These are phyloP conservation scores for Stemphylium lycopersici DNA, from an alignment of 2,329 filamentous ascomycete genomes.

Conservation along the genomic window DNA sequence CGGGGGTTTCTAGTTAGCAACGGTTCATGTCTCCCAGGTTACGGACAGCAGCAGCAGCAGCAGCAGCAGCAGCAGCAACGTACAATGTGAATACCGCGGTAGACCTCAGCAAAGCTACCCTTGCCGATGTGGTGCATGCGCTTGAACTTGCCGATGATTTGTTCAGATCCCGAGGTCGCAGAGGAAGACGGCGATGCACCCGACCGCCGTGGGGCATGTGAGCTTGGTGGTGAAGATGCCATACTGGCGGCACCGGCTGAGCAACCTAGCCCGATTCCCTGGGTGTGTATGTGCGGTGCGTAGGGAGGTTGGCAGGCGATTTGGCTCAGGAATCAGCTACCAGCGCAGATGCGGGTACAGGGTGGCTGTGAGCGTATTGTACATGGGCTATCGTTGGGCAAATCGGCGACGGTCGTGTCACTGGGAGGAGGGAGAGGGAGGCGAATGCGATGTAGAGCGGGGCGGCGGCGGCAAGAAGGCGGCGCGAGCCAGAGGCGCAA, in stretches of 20 bases:
- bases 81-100: slow-evolving; percentile 84
- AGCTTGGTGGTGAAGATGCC: slow-evolving; percentile 41
- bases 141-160: slow-evolving; percentile 74
- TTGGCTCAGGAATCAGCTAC: slow-evolving; percentile 34
- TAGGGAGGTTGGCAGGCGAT: slow-evolving; percentile 2
- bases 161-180: slow-evolving; percentile 26
- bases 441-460: background rate
- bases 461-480: background rate
- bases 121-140: slow-evolving; percentile 91
- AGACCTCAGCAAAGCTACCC: slow-evolving; percentile 97
- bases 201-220: slow-evolving; percentile 45
- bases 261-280: slow-evolving; percentile 31
- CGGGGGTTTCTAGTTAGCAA: slow-evolving; percentile 21
- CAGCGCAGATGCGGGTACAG: slow-evolving; percentile 49
- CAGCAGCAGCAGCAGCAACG: slow-evolving; percentile 3
- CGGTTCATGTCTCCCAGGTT: background rate
- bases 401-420: slow-evolving; percentile 6
- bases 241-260: slow-evolving; percentile 43
- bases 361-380: slow-evolving; percentile 45
- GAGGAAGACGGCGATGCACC: slow-evolving; percentile 45
- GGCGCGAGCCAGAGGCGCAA: background rate
- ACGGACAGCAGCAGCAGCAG: background rate
- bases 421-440: background rate
- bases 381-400: slow-evolving; percentile 41
- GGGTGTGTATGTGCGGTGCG: slow-evolving; percentile 9